Conservation (phyloP, 1,284 basidiomycete species). For the Tilletia caries region DNA sequence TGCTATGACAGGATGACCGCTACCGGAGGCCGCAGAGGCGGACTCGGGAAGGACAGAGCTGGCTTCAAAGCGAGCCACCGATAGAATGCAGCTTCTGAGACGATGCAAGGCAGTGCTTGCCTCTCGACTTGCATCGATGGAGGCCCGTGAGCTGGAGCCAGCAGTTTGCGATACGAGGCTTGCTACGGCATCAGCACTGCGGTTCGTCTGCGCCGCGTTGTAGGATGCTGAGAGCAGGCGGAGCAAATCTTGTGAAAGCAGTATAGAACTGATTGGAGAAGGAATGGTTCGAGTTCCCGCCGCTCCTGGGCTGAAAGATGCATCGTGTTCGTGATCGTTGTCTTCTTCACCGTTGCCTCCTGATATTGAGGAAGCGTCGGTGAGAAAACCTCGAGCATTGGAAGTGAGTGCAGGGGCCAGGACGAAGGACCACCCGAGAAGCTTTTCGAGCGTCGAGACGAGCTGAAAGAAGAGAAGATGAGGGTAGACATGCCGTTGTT, state of each 20-base stretch:
- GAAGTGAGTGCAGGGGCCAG: conserved; percentile 26
- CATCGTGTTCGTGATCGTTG: conserved; percentile 21
- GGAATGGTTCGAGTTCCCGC: conserved; percentile 19
- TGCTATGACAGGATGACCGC: background rate
- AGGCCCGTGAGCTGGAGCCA: background rate
- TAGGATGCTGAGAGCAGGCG: conserved; percentile 33
- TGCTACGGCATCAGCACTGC: background rate
- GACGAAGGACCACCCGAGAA: conserved; percentile 39
- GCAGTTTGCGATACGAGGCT: background rate
- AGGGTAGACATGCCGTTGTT: background rate
- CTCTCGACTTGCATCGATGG: background rate
- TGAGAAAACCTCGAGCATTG: conserved; percentile 20
- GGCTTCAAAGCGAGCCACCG: background rate
- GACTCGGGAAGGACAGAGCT: background rate
- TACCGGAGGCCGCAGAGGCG: background rate
- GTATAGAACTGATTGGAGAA: conserved; percentile 26
- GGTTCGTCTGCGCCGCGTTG: conserved; percentile 6
- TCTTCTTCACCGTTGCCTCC: conserved; percentile 20
- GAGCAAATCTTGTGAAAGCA: conserved; percentile 33
- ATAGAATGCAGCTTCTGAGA: background rate
- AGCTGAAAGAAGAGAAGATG: conserved; percentile 28
- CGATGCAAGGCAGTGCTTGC: conserved; percentile 10
- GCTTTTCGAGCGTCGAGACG: conserved; percentile 30
- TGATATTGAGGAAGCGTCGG: background rate
- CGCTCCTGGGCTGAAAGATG: conserved; percentile 13